Evolutionary conservation across 1,284 basidiomycete genomes (phyloP).

Genomic region (Limonomyces culmigenus): DNA sequence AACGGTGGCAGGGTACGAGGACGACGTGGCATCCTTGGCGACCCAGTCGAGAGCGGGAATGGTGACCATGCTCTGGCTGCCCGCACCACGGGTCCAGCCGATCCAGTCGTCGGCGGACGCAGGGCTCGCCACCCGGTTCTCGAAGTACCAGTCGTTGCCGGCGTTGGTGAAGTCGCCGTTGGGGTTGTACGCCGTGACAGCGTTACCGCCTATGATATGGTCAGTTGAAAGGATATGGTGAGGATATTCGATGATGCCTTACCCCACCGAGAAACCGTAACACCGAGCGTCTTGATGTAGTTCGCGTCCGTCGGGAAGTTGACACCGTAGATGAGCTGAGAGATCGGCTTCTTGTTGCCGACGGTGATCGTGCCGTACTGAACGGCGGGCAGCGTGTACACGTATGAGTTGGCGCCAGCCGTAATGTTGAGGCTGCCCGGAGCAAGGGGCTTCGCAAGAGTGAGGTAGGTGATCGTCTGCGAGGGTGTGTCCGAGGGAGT

Average conservation of each 20-base stretch:
- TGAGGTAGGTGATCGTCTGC: constrained; percentile 28
- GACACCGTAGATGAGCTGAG: constrained; percentile 28
- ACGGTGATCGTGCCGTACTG: constrained; percentile 23
- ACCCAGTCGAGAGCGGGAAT: constrained; percentile 38
- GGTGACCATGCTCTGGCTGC: constrained; percentile 24
- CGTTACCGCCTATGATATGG: too few species aligned
- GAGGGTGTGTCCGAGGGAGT: constrained; percentile 24
- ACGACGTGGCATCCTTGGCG: constrained; percentile 28
- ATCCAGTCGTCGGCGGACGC: constrained; percentile 26
- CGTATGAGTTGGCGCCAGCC: constrained; percentile 20
- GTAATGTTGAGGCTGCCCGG: constrained; percentile 23
- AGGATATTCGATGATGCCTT: too few species aligned
- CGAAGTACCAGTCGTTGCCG: constrained; percentile 35
- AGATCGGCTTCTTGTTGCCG: constrained; percentile 20
- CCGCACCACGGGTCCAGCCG: constrained; percentile 25
- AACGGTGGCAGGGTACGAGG: constrained; percentile 24
- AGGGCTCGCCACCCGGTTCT: constrained; percentile 22
- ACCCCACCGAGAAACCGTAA: constrained; percentile 32
- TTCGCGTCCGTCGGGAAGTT: constrained; percentile 28
- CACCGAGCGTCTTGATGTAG: constrained; percentile 27
- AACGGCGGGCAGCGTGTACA: constrained; percentile 21
- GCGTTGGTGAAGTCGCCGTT: constrained; percentile 32
- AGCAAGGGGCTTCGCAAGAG: constrained; percentile 18
- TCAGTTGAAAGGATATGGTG: too few species aligned
- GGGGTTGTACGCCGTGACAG: constrained; percentile 34